phyloP scores from a whole-genome alignment of 495 filamentous ascomycete species.

The Aspergillus hancockii region DNA sequence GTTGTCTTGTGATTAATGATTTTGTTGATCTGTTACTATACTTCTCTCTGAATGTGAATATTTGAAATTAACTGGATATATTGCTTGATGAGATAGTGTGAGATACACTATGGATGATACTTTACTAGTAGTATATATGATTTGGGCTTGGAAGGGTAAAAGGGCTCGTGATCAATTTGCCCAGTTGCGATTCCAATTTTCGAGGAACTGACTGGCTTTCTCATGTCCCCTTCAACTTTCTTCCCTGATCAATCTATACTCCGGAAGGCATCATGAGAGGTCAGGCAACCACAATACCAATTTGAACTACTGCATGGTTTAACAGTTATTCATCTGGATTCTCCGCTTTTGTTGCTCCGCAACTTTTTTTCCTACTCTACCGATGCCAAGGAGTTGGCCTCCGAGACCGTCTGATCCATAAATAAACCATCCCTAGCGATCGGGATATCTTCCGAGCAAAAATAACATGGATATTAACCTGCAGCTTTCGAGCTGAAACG shows the following conservation, averaged over 20 bases:
- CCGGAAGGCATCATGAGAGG: too few species aligned
- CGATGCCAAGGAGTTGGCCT: constrained; percentile 2
- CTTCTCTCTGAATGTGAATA: not conserved
- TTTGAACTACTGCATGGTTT: not conserved
- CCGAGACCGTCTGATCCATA: not conserved
- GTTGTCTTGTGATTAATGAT: not conserved
- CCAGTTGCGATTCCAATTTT: too few species aligned
- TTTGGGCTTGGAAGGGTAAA: not conserved
- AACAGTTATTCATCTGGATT: not conserved
- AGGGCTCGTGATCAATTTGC: too few species aligned
- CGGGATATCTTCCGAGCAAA: not conserved
- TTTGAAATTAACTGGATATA: not conserved
- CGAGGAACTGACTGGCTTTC: too few species aligned
- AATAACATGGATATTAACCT: not conserved
- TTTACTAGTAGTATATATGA: too few species aligned
- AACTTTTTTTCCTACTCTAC: constrained; percentile 3
- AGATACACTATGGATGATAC: too few species aligned
- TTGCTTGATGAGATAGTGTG: not conserved
- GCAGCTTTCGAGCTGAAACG: not conserved
- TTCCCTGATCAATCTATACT: too few species aligned
- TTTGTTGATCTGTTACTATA: not conserved
- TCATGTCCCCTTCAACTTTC: too few species aligned
- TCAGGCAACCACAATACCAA: not conserved
- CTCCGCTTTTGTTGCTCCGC: constrained; percentile 7
- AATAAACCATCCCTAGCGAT: not conserved